Evolutionary conservation across 169 alveolate genomes (phyloP).

Genomic region (Ichthyophthirius multifiliis): DNA sequence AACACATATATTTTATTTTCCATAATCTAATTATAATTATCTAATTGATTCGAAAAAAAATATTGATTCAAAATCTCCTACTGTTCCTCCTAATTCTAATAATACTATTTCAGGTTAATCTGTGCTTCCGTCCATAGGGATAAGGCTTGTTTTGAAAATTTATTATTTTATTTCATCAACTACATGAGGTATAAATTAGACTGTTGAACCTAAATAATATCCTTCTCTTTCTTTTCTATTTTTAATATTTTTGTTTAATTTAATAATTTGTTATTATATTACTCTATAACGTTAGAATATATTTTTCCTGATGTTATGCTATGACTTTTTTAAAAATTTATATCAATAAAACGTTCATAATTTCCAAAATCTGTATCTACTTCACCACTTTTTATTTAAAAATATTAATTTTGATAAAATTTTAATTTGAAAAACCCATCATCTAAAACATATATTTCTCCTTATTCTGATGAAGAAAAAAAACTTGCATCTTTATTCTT

Average conservation of each 20-base stretch:
- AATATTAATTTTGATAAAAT: not conserved
- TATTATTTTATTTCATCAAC: slow-evolving; percentile 69
- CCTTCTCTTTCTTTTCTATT: slow-evolving; percentile 98
- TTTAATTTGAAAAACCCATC: slow-evolving; percentile 36
- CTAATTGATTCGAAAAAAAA: slow-evolving; percentile 92
- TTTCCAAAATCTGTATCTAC: slow-evolving; percentile 98
- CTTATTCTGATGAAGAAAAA: slow-evolving; percentile 97
- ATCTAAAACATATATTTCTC: slow-evolving; percentile 85
- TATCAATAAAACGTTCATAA: slow-evolving; percentile 94
- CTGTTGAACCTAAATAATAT: slow-evolving; percentile 95
- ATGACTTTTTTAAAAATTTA: slow-evolving; percentile 84
- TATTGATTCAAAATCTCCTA: slow-evolving; percentile 95
- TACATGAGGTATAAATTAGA: slow-evolving; percentile 89
- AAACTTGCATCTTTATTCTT: slow-evolving; percentile 93
- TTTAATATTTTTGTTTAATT: too few relatives aligned
- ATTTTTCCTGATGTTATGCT: slow-evolving; percentile 95
- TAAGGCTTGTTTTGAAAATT: slow-evolving; percentile 80
- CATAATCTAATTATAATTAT: slow-evolving; percentile 78
- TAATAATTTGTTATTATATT: not conserved
- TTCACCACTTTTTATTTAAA: slow-evolving; percentile 84
- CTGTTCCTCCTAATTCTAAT: slow-evolving; percentile 97
- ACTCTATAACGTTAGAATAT: slow-evolving; percentile 83
- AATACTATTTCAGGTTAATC: slow-evolving; percentile 88
- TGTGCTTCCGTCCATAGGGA: slow-evolving; percentile 23
- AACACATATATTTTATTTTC: too few relatives aligned